These are phyloP conservation scores for Leishmania turanica DNA, from an alignment of 208 protist species.

Conservation along the genomic window DNA sequence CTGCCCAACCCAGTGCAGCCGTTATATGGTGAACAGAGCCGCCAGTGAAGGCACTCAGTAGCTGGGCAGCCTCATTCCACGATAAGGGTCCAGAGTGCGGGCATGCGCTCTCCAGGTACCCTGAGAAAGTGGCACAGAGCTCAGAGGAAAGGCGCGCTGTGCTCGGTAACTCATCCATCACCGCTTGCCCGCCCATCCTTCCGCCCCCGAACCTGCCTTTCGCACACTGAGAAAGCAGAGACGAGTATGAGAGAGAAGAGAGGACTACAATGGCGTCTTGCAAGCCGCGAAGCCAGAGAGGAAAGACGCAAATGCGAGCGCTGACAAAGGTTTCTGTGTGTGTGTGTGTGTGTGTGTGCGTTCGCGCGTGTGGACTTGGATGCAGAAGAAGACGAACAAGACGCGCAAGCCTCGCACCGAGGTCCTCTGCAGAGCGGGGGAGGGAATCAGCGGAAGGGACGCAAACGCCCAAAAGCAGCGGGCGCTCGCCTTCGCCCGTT, in stretches of 20 bases:
- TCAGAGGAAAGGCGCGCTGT: not conserved
- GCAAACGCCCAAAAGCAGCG: not conserved
- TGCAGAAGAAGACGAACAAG: not conserved
- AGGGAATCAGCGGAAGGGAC: not conserved
- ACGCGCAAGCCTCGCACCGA: not conserved
- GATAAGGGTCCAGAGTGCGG: not conserved
- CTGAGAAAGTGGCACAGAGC: not conserved
- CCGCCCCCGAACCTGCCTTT: not conserved
- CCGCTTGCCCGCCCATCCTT: not conserved
- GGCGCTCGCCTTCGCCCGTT: not conserved
- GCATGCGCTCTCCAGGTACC: not conserved
- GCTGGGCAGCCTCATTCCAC: not conserved
- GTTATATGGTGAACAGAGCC: not conserved
- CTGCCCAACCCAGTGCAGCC: not conserved
- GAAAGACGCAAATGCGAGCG: not conserved
- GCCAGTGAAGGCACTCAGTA: conserved; percentile 17
- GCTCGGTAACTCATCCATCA: not conserved
- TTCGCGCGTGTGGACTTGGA: not conserved
- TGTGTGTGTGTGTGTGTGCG: not conserved
- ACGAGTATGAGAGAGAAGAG: not conserved
- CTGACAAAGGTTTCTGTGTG: not conserved
- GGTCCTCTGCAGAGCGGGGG: not conserved
- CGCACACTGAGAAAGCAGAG: not conserved
- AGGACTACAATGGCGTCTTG: not conserved
- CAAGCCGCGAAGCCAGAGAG: not conserved